Evolutionary conservation across 1,139 yeast species (phyloP).

Genomic region (Debaryomyces psychrophilus): DNA sequence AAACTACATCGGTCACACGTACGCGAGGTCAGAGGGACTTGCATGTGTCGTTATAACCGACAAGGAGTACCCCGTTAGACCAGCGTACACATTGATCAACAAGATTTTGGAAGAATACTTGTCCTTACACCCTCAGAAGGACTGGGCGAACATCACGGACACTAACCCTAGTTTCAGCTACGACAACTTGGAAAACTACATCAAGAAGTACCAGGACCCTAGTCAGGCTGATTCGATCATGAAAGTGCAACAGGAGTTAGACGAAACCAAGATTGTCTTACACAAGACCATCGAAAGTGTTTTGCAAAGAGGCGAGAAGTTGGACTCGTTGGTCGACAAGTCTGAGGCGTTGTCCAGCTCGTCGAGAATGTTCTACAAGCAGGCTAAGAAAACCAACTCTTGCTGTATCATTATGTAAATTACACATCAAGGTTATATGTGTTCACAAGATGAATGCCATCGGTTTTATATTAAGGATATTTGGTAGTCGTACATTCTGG

Average conservation of each 20-base stretch:
- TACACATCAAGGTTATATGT: background rate
- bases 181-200: conserved; percentile 67
- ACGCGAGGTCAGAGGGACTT: conserved; percentile 85
- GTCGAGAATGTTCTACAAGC: conserved; percentile 93
- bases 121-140: conserved; percentile 73
- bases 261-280: conserved; percentile 93
- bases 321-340: conserved; percentile 92
- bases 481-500: background rate
- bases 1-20: conserved; percentile 88
- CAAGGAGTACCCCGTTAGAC: conserved; percentile 94
- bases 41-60: conserved; percentile 95
- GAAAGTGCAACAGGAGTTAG: conserved; percentile 97
- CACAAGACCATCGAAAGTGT: conserved; percentile 96
- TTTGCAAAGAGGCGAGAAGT: conserved; percentile 92
- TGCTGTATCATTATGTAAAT: conserved; percentile 81
- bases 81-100: conserved; percentile 93
- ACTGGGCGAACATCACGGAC: conserved; percentile 64
- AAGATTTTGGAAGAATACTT: conserved; percentile 90
- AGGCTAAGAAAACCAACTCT: conserved; percentile 95
- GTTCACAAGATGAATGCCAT: background rate
- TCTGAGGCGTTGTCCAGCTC: conserved; percentile 89
- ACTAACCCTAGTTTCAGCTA: conserved; percentile 54
- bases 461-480: background rate
- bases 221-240: conserved; percentile 94
- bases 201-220: conserved; percentile 92